Base-by-base conservation (phyloP, 306 rosid species). In the Parietaria judaica region DNA sequence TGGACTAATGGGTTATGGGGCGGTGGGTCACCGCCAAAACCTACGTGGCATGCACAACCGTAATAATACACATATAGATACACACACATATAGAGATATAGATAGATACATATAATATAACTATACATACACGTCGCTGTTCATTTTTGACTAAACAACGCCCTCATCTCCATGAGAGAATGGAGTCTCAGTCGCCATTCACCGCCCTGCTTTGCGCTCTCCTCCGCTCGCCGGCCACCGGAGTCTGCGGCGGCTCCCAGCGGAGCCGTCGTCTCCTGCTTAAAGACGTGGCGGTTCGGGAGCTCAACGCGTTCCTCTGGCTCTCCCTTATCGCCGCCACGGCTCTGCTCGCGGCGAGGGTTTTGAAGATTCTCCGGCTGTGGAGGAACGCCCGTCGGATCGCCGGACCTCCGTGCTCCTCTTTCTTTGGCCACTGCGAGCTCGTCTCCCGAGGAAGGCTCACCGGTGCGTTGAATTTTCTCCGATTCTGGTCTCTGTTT, bases 221-320 rank as follows among this genome's bases (percentile, higher is more conserved):
- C 52, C 79, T 80, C 12, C 79, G 78, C 12, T 68, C 63, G 12
- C 67, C 76, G 4, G 54, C 61, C 6, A 66, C 69, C 61, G 16
- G 12, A 11, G 12, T 57, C 17, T 70, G 71, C 39, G 39, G 4
- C 61, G 36, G 44, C 59, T 66, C 43, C 6, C 38, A 49, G 36
- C 38, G 66, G 51, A 50, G 58, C 34, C 67, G 80, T 15, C 55
- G 74, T 9, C 62, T 80, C 39, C 45, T 89, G 41, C 65, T 89
- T 43, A 67, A 50, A 10, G 95, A 89, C 72, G 60, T 82, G 3
- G 84, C 74, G 8, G 45, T 71, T n/a, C 50, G 87, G 36, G 97
- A 89, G 34, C 38, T 86, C 89, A 89, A 86, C 58, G 97, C 89
- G 0, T 82, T 86, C 59, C 78, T 84, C 0, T 89, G 97, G 97